Evolutionary conservation across 1,284 basidiomycete species (phyloP).

Genomic region (Ustilago esculenta): DNA sequence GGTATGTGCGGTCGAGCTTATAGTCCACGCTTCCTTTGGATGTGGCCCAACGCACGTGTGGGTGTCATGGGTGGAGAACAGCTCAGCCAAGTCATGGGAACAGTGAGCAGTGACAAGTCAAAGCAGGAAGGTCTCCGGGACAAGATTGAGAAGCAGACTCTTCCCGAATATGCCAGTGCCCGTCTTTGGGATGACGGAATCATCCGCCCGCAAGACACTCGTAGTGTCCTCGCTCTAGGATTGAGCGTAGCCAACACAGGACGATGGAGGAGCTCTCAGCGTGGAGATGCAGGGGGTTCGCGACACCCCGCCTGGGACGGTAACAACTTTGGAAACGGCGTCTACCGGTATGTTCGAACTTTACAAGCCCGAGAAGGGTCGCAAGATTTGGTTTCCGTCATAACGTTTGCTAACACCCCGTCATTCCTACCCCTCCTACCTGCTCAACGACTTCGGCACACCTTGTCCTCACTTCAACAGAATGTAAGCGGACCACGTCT

Average conservation of each 20-base stretch:
- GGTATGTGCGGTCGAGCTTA: slow-evolving; percentile 72
- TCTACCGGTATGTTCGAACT: slow-evolving; percentile 33
- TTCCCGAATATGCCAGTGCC: slow-evolving; percentile 85
- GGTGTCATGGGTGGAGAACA: slow-evolving; percentile 97
- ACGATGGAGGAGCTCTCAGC: slow-evolving; percentile 51
- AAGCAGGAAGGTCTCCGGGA: slow-evolving; percentile 72
- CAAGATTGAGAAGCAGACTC: slow-evolving; percentile 86
- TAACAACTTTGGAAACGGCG: slow-evolving; percentile 53
- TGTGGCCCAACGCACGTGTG: slow-evolving; percentile 96
- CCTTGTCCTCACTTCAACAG: too few species aligned
- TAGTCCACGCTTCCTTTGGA: slow-evolving; percentile 92
- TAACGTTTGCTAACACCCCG: too few species aligned
- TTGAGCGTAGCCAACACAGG: slow-evolving; percentile 75
- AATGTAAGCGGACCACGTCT: too few species aligned
- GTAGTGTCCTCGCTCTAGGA: slow-evolving; percentile 84
- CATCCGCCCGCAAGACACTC: slow-evolving; percentile 88
- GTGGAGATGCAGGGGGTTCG: slow-evolving; percentile 36
- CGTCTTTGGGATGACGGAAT: slow-evolving; percentile 95
- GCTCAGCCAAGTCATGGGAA: slow-evolving; percentile 88
- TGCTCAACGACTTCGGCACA: too few species aligned
- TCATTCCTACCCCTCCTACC: too few species aligned
- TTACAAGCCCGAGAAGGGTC: too few species aligned
- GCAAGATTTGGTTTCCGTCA: too few species aligned
- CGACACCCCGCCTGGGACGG: slow-evolving; percentile 61
- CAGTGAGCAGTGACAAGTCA: slow-evolving; percentile 73